These are phyloP conservation scores for Lactarius sanguifluus DNA, from an alignment of 768 basidiomycete genomes.

Conservation along the genomic window DNA sequence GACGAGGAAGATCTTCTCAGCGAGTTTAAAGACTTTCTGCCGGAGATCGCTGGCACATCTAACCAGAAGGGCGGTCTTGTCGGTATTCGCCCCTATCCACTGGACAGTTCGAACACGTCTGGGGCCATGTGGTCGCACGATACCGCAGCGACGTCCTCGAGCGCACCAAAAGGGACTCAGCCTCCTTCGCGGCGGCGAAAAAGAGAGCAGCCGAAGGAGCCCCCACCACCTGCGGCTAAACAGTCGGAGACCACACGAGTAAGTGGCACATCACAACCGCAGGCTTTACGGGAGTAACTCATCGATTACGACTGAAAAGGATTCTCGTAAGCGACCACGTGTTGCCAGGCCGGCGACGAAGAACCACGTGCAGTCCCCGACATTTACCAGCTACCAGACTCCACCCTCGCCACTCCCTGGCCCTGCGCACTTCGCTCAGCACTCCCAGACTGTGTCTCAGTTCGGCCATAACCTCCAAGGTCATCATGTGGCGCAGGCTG, in stretches of 20 bases:
- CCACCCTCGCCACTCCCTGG: slow-evolving; percentile 28
- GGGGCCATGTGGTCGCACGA: slow-evolving; percentile 32
- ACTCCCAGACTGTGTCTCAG: slow-evolving; percentile 15
- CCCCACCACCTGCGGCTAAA: slow-evolving; percentile 26
- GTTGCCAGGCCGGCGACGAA: slow-evolving; percentile 22
- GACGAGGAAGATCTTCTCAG: slow-evolving; percentile 75
- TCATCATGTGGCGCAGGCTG: slow-evolving; percentile 26
- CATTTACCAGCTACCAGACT: slow-evolving; percentile 27
- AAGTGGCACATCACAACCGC: slow-evolving; percentile 1
- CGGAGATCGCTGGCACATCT: slow-evolving; percentile 54
- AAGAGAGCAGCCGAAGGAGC: slow-evolving; percentile 50
- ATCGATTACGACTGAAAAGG: slow-evolving; percentile 16
- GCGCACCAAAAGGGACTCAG: slow-evolving; percentile 26
- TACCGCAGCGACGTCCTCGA: not conserved
- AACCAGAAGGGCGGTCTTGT: slow-evolving; percentile 43
- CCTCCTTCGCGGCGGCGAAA: slow-evolving; percentile 51
- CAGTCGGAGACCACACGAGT: slow-evolving; percentile 19
- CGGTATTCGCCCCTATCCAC: slow-evolving; percentile 52
- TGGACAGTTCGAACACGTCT: slow-evolving; percentile 38
- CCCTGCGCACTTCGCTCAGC: slow-evolving; percentile 21
- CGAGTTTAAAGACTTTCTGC: slow-evolving; percentile 82
- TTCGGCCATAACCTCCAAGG: slow-evolving; percentile 15
- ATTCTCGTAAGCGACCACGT: slow-evolving; percentile 29
- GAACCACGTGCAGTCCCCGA: slow-evolving; percentile 28
- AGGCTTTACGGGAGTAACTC: not conserved